A percentile compares a stretch with the other conserved stretches of the same genome.
Evolutionary conservation across 1,284 basidiomycete genomes (phyloP).

Genomic region (Puccinia triticina): DNA sequence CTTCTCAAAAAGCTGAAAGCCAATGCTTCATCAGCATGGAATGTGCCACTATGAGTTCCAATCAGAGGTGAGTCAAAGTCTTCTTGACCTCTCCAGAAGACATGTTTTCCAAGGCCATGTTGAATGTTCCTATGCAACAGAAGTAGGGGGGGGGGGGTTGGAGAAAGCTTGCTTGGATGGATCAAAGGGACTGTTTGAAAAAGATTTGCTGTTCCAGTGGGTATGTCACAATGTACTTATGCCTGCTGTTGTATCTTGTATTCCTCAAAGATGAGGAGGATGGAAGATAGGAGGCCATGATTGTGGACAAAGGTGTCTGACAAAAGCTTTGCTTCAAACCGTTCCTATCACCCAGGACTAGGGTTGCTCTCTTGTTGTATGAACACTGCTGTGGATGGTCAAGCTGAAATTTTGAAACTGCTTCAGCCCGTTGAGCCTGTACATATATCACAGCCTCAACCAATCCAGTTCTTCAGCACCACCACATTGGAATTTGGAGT

Average conservation of each 20-base stretch:
- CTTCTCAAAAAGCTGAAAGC: constrained; percentile 87
- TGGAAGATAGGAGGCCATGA: too few species aligned
- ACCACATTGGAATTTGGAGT: too few species aligned
- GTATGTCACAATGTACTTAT: not conserved
- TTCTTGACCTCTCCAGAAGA: constrained; percentile 16
- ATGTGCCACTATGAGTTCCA: constrained; percentile 92
- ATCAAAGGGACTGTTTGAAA: not conserved
- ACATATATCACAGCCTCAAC: too few species aligned
- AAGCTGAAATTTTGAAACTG: too few species aligned
- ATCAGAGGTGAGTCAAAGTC: constrained; percentile 63
- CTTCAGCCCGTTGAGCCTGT: too few species aligned
- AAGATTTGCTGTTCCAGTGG: not conserved
- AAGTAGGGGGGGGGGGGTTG: not conserved
- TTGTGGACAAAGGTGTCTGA: too few species aligned
- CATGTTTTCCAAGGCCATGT: constrained; percentile 9
- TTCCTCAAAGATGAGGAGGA: too few species aligned
- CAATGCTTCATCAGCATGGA: constrained; percentile 94
- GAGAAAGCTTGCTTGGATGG: not conserved
- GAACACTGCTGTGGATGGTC: too few species aligned
- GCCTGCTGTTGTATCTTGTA: not conserved
- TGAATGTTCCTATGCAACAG: not conserved
- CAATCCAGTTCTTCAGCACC: too few species aligned
- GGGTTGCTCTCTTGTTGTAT: too few species aligned
- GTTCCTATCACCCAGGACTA: too few species aligned
- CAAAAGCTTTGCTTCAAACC: too few species aligned